Percentiles rank a stretch among this genome's conserved stretches.
Conservation (phyloP, 1,139 yeast genomes). For the Candida frijolesensis region DNA sequence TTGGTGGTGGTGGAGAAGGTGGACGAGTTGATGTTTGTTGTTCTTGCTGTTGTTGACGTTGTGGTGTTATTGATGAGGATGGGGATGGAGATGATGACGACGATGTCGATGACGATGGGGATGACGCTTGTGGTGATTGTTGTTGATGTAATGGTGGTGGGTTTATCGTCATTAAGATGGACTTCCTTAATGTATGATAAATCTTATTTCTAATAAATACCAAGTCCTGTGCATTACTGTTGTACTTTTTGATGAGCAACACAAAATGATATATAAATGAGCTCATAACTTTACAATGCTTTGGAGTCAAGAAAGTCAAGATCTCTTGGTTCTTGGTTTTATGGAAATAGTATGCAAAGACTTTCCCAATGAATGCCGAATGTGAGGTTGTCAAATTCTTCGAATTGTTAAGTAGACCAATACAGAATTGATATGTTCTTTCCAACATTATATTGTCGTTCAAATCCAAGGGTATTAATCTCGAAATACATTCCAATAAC, state of each 20-base stretch:
- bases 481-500: slow-evolving; percentile 4
- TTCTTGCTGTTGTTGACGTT: not conserved
- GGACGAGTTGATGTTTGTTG: not conserved
- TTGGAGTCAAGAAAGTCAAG: not conserved
- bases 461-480: slow-evolving; percentile 2
- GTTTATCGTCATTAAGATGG: not conserved
- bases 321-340: slow-evolving; percentile 1
- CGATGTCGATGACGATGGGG: not conserved
- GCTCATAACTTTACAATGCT: not conserved
- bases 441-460: slow-evolving; percentile 3
- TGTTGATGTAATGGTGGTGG: not conserved
- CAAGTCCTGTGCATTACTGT: not conserved
- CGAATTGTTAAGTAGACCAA: not conserved
- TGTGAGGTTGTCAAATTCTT: slow-evolving; percentile 1
- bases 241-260: not conserved
- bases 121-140: not conserved
- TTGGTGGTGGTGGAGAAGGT: not conserved
- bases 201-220: slow-evolving; percentile 2
- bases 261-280: slow-evolving; percentile 4
- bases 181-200: slow-evolving; percentile 2
- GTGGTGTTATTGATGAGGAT: not conserved
- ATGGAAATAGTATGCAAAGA: slow-evolving; percentile 1
- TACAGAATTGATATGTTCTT: slow-evolving; percentile 1
- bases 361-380: slow-evolving; percentile 4
- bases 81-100: not conserved